Evolutionary conservation across 352 stramenopile species (phyloP), one percentile per base, ranked within the genome.

Genomic region (Plasmopara viticola): DNA sequence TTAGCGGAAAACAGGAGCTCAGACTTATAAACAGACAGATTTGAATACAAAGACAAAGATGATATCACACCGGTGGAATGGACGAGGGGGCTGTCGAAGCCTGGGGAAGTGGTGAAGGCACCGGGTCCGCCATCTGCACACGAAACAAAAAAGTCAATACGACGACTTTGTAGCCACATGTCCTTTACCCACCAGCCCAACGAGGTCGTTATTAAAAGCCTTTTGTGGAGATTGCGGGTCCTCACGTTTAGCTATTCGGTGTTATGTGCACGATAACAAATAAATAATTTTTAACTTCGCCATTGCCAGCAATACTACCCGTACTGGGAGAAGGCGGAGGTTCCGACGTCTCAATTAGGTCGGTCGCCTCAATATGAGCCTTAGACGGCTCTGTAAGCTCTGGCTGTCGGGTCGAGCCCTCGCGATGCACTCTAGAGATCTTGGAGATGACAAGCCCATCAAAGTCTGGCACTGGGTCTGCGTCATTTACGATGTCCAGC

Each of bases 381-480:
- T 68, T 59, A 25, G 60, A 62, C 6, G 47, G 53, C 38, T 74
- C 66, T 7, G 64, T 70, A 14, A 60, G 62, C 57, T 86, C 71
- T 0, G 60, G 28, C 9, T 66, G 61, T 12, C 72, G 62, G 38
- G 61, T 82, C n/a, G 58, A 63, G 37, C 51, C 81, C 48, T 75
- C 60, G 6, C 67, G 55, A 35, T 87, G 70, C 30, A 93, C 61
- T 46, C 83, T 76, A 14, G 83, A 76, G 45, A 93, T 86, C 64
- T 93, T 93, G 53, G 69, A 84, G 43, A 93, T 67, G 34, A 93
- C 66, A 17, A 90, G 62, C 5, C 83, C 83, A 42, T 93, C 86
- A 58, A 82, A 93, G 45, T 89, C 78, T 0, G 83, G 83, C n/a
- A 93, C 71, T 0, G 64, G 58, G 38, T 93, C 83, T 3, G 59